A percentile compares a stretch with the other conserved stretches of the same genome.
These are phyloP conservation scores for Linum lewisii DNA, from an alignment of 345 rosid species.

Conservation along the genomic window DNA sequence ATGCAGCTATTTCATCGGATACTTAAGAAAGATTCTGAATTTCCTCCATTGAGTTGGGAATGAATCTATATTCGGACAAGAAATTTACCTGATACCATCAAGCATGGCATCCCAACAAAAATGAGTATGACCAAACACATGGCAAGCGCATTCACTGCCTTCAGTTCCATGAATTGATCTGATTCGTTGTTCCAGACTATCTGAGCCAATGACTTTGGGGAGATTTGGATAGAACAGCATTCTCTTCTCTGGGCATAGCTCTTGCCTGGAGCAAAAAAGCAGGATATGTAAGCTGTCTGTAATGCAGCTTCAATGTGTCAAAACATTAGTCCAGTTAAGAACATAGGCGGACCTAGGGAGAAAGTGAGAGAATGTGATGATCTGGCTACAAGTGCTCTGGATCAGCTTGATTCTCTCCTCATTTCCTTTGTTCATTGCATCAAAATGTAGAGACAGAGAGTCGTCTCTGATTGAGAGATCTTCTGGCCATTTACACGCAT, in stretches of 20 bases:
- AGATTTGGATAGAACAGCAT: constrained; percentile 60
- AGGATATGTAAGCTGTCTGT: no score
- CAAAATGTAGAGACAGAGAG: constrained; percentile 49
- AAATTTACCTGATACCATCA: constrained; percentile 50
- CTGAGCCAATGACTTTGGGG: constrained; percentile 62
- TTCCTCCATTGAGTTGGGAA: no score
- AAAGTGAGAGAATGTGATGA: constrained; percentile 61
- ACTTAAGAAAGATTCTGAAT: no score
- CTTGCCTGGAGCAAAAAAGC: constrained; percentile 61
- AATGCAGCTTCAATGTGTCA: background rate
- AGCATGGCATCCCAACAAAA: constrained; percentile 59
- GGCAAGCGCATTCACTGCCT: constrained; percentile 34
- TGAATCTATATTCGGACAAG: background rate
- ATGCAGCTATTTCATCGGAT: no score
- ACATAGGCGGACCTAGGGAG: constrained; percentile 41
- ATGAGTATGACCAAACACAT: constrained; percentile 70
- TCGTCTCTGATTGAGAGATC: constrained; percentile 38
- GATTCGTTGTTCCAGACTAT: constrained; percentile 45
- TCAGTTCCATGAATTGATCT: constrained; percentile 38
- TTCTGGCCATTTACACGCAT: constrained; percentile 57
- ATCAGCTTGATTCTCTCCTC: constrained; percentile 26
- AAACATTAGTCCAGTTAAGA: background rate
- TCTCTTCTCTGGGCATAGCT: constrained; percentile 68
- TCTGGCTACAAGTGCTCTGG: constrained; percentile 30
- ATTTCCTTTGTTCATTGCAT: constrained; percentile 40